Base-by-base conservation (phyloP, 2,329 filamentous ascomycete genomes). In the Claviceps quebecensis region DNA sequence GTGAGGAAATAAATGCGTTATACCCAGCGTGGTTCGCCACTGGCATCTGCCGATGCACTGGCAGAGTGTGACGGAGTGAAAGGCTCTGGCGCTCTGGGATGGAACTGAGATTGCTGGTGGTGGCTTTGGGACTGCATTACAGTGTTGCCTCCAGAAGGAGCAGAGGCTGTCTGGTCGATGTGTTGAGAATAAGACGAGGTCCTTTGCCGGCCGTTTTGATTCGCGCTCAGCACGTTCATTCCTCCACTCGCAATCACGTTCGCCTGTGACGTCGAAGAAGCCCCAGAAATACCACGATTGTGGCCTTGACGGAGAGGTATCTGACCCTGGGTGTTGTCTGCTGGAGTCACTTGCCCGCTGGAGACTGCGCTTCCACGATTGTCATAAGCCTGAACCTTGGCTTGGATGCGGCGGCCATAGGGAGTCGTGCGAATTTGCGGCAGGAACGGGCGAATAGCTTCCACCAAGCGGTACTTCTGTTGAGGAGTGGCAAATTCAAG, bases 351-450 rank as follows among this genome's bases (percentile, higher is more conserved):
- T 58, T 78, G 75, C 23, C 73, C 74, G 49, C 70, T 76, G 36
- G 63, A 65, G n/a, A 63, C 59, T 52, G 68, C 65, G 50, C 63
- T 67, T 52, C 65, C 69, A 48, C 70, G 71, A 53, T 66, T 72
- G 56, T 83, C 80, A 55, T 75, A 76, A 26, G 77, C 72, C 57
- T 80, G 73, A 52, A 98, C 86, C 75, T 97, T 97, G 64, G 85
- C 85, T 63, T 87, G 84, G 61, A 97, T 94, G 55, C 93, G 88
- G 58, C 93, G 90, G 50, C 93, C 93, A 65, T 97, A 93, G 4
- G 93, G 91, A 43, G 90, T 96, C 60, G 87, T 84, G 56, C 90
- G 87, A 56, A 97, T 94, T 43, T 80, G 75, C 3, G 87, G 86
- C 40, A 97, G 72, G 55, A 94, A 83, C 1, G 90, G 88, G 40